Conservation (phyloP, 352 stramenopile genomes). For the Phytophthora lateralis region DNA sequence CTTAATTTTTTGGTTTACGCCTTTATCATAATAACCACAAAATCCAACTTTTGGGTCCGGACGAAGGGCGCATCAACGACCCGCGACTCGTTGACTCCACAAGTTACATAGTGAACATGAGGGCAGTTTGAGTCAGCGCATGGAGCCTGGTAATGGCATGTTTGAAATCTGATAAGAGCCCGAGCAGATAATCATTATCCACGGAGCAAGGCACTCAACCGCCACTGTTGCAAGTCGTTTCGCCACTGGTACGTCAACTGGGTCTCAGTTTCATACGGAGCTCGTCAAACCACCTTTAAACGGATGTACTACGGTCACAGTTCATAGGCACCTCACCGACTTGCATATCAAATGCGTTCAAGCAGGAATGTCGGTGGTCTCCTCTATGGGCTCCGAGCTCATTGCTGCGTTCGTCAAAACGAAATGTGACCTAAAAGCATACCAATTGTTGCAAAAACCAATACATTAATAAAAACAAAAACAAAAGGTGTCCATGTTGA, state of each 20-base stretch:
- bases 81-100: not conserved
- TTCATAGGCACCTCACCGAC: not conserved
- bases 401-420: no score
- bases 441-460: no score
- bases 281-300: not conserved
- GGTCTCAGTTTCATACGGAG: not conserved
- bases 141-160: not conserved
- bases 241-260: not conserved
- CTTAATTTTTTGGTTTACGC: slow-evolving; percentile 1
- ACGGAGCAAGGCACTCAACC: not conserved
- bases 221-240: not conserved
- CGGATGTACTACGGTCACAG: not conserved
- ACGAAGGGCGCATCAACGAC: slow-evolving; percentile 1
- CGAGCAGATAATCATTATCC: not conserved
- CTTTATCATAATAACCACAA: slow-evolving; percentile 2
- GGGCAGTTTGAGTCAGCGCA: not conserved
- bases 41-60: slow-evolving; percentile 31
- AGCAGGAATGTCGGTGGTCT: not conserved
- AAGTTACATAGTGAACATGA: not conserved
- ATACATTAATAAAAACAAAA: no score
- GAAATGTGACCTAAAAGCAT: no score
- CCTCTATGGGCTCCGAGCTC: no score
- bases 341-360: not conserved
- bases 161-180: not conserved
- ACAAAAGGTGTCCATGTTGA: no score